These are phyloP conservation scores for Leishmania amazonensis DNA, from an alignment of 208 protist genomes.

Conservation along the genomic window DNA sequence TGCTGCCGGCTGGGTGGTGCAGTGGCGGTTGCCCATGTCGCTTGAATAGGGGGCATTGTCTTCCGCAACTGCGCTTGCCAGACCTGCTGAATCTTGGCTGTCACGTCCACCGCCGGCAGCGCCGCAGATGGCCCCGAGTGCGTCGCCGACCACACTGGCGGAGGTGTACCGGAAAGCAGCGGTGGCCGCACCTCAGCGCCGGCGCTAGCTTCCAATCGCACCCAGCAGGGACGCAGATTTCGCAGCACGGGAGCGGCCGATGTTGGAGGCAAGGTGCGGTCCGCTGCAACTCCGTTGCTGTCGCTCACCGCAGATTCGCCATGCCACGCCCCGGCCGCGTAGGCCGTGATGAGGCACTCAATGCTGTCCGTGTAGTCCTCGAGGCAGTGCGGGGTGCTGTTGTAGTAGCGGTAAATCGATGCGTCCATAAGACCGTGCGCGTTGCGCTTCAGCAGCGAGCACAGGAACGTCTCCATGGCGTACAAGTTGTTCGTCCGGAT, in stretches of 20 bases:
- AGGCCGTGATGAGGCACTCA: constrained; percentile 38
- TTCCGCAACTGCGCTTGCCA: constrained; percentile 11
- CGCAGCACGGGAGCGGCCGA: not conserved
- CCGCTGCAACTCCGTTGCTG: not conserved
- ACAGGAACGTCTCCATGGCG: constrained; percentile 45
- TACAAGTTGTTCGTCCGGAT: constrained; percentile 20
- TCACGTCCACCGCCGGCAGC: constrained; percentile 23
- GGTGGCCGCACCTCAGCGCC: not conserved
- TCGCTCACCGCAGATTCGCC: constrained; percentile 6
- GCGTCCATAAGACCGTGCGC: constrained; percentile 55
- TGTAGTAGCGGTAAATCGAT: constrained; percentile 48
- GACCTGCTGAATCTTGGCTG: constrained; percentile 11
- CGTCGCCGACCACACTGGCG: not conserved
- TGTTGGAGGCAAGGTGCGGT: not conserved
- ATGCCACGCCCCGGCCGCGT: constrained; percentile 14
- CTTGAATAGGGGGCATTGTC: not conserved
- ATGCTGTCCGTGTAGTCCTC: constrained; percentile 51
- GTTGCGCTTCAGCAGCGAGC: constrained; percentile 46
- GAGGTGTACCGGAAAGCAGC: not conserved
- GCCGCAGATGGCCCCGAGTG: not conserved
- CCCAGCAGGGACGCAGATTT: constrained; percentile 18
- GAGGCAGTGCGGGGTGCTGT: constrained; percentile 47
- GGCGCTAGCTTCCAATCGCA: constrained; percentile 8
- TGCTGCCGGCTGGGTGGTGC: not conserved
- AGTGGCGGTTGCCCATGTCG: not conserved